phyloP scores from a whole-genome alignment of 495 filamentous ascomycete genomes.

The Zalerion maritima region DNA sequence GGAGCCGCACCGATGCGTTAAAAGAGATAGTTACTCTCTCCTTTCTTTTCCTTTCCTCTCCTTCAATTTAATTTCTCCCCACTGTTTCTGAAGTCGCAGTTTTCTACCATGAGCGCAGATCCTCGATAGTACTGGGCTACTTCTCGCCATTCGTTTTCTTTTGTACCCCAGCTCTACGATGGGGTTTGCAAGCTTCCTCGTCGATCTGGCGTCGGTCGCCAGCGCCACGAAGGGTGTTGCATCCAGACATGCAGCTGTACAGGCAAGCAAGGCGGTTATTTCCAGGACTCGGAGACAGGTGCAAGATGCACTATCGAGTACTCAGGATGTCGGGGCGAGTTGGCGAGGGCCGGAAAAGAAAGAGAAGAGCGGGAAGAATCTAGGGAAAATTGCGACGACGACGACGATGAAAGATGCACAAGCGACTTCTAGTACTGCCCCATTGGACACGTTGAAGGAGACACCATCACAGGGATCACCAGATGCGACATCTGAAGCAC shows the following conservation, averaged over 20 bases:
- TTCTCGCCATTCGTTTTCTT: too few species aligned
- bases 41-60: too few species aligned
- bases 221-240: conserved; percentile 66
- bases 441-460: too few species aligned
- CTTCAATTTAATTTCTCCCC: too few species aligned
- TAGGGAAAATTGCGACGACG: conserved; percentile 8
- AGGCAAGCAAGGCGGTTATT: conserved; percentile 21
- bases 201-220: conserved; percentile 67
- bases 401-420: conserved; percentile 2
- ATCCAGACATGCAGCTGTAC: conserved; percentile 63
- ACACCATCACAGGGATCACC: conserved; percentile 1
- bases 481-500: neutral
- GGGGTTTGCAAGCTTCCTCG: conserved; percentile 38
- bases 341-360: conserved; percentile 9
- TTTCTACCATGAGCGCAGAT: too few species aligned
- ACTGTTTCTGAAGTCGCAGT: too few species aligned
- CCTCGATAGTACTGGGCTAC: too few species aligned
- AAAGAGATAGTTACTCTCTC: too few species aligned
- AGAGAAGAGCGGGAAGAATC: conserved; percentile 8
- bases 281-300: neutral
- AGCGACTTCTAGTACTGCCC: conserved; percentile 7
- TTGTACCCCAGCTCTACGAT: too few species aligned
- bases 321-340: conserved; percentile 3
- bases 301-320: conserved; percentile 1
- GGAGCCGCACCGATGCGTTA: too few species aligned